phyloP scores from a whole-genome alignment of 495 filamentous ascomycete genomes.

The Penicillium paradoxum region DNA sequence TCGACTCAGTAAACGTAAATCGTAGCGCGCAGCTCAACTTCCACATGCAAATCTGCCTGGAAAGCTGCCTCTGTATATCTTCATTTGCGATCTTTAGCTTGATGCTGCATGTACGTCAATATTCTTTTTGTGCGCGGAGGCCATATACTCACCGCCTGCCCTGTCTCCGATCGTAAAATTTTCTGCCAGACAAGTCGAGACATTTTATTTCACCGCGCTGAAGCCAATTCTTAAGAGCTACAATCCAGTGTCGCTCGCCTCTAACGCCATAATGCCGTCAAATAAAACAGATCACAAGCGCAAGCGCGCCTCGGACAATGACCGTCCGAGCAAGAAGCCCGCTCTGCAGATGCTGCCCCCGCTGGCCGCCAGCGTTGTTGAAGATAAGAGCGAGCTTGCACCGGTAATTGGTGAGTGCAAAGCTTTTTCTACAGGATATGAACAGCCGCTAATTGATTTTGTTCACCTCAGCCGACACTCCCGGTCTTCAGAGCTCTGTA shows the following conservation, averaged over 20 bases:
- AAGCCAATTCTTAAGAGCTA: slow-evolving; percentile 10
- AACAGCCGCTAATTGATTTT: slow-evolving; percentile 6
- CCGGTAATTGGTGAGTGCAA: slow-evolving; percentile 50
- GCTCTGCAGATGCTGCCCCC: slow-evolving; percentile 43
- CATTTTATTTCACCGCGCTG: slow-evolving; percentile 23
- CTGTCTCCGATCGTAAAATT: slow-evolving; percentile 21
- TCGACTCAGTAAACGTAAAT: not conserved
- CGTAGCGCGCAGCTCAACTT: not conserved
- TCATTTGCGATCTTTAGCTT: not conserved
- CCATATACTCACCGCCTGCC: slow-evolving; percentile 18
- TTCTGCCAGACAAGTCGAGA: slow-evolving; percentile 25
- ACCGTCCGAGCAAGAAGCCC: slow-evolving; percentile 60
- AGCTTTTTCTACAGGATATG: not conserved
- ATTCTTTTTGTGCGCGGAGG: slow-evolving; percentile 20
- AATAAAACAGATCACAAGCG: slow-evolving; percentile 63
- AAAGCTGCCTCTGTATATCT: not conserved
- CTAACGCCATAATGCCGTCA: slow-evolving; percentile 43
- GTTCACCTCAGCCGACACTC: slow-evolving; percentile 54
- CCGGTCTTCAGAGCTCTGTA: slow-evolving; percentile 56
- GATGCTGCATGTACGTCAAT: slow-evolving; percentile 7
- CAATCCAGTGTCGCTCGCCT: not conserved
- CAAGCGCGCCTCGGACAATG: slow-evolving; percentile 56
- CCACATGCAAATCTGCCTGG: not conserved
- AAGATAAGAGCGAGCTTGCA: slow-evolving; percentile 52
- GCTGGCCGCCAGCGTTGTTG: slow-evolving; percentile 53